phyloP scores from a whole-genome alignment of 148 eudicot genomes.

The Rhododendron griersonianum region DNA sequence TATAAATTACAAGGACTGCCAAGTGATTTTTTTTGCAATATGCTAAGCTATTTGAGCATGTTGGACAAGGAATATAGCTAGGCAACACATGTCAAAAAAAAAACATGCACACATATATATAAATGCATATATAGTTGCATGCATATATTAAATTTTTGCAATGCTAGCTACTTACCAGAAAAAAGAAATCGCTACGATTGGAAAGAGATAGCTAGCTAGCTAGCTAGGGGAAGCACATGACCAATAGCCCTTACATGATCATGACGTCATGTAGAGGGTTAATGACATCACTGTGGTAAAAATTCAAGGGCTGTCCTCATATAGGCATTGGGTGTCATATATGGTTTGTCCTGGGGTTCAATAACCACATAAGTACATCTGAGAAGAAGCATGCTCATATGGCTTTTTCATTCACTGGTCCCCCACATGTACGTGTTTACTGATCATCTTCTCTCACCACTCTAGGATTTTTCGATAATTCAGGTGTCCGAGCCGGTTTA shows the following conservation, averaged over 20 bases:
- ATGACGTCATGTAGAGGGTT: conserved; percentile 12
- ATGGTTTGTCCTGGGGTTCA: conserved; percentile 13
- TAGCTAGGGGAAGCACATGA: background rate
- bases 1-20: background rate
- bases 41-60: background rate
- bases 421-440: background rate
- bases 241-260: background rate
- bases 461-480: too few relatives aligned
- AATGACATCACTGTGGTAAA: conserved; percentile 20
- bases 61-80: background rate
- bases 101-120: background rate
- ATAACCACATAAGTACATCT: background rate
- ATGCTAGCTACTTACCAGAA: background rate
- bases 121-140: background rate
- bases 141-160: background rate
- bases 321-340: conserved; percentile 13
- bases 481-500: too few relatives aligned
- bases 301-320: conserved; percentile 10
- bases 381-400: background rate
- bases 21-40: background rate
- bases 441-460: too few relatives aligned
- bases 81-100: too few relatives aligned
- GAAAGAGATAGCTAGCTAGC: background rate
- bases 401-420: background rate
- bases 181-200: background rate